Percentiles rank a stretch among this genome's conserved stretches.
Conservation (phyloP, 139 green algal genomes). For the Volvox reticuliferus region DNA sequence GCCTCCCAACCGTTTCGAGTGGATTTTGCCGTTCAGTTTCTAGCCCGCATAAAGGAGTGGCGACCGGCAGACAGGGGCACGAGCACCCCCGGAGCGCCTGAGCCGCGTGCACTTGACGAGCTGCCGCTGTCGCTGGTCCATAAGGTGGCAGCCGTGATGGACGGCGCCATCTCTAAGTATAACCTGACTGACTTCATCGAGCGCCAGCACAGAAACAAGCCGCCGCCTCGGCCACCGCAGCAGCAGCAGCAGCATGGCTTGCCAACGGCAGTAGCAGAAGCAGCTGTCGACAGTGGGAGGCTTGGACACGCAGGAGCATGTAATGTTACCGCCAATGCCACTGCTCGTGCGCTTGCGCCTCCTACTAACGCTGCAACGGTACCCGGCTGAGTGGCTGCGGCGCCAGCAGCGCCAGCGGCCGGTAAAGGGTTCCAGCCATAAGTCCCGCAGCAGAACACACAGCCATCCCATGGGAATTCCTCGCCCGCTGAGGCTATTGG, state of each 20-base stretch:
- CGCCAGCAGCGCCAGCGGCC: not conserved
- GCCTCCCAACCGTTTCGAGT: not conserved
- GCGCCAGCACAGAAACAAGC: not conserved
- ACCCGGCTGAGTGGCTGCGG: not conserved
- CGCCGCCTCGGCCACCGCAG: not conserved
- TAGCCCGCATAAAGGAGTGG: conserved; percentile 11
- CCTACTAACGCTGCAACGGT: too few species aligned
- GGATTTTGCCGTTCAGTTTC: conserved; percentile 16
- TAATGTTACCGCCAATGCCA: too few species aligned
- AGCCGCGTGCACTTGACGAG: too few species aligned
- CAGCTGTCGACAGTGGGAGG: not conserved
- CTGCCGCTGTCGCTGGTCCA: not conserved
- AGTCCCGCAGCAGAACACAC: too few species aligned
- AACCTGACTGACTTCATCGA: not conserved
- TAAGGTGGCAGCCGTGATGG: not conserved
- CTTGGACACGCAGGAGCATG: too few species aligned
- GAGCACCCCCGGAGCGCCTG: not conserved
- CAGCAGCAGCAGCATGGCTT: too few species aligned
- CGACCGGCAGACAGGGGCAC: not conserved
- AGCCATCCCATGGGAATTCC: too few species aligned
- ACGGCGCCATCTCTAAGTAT: too few species aligned
- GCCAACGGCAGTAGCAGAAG: not conserved
- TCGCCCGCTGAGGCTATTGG: not conserved
- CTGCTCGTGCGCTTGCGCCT: too few species aligned
- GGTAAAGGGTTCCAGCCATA: too few species aligned